A percentile compares a stretch with the other conserved stretches of the same genome.
Evolutionary conservation across 768 basidiomycete species (phyloP).

Genomic region (Tylopilus cervinicoccineus): DNA sequence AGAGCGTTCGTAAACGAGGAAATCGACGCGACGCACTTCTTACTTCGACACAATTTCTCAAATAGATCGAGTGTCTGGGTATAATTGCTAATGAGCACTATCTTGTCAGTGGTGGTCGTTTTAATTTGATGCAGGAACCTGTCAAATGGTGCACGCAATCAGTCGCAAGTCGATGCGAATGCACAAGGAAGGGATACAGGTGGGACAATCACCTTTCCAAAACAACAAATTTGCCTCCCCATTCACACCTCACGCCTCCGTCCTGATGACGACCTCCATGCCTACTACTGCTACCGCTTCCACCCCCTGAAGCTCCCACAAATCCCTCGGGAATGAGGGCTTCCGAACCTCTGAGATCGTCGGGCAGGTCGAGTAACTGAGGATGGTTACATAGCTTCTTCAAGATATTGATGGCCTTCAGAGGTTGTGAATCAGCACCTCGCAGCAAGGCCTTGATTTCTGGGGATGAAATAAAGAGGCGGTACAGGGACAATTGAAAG

Average conservation of each 20-base stretch:
- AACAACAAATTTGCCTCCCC: slow-evolving; percentile 90
- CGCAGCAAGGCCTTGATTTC: slow-evolving; percentile 88
- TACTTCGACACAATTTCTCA: slow-evolving; percentile 80
- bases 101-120: slow-evolving; percentile 86
- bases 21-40: slow-evolving; percentile 54
- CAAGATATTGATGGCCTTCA: slow-evolving; percentile 91
- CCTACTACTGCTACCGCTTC: slow-evolving; percentile 31
- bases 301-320: slow-evolving; percentile 40
- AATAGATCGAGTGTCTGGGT: slow-evolving; percentile 94
- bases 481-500: slow-evolving; percentile 82
- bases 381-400: slow-evolving; percentile 97
- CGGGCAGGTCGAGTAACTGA: slow-evolving; percentile 80
- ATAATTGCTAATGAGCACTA: slow-evolving; percentile 95
- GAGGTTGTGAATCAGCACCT: slow-evolving; percentile 85
- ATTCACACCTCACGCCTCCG: slow-evolving; percentile 60
- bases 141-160: not conserved
- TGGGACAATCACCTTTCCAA: slow-evolving; percentile 67
- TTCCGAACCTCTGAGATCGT: slow-evolving; percentile 80
- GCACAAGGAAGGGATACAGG: not conserved
- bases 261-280: slow-evolving; percentile 40
- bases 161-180: not conserved
- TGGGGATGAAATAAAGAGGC: slow-evolving; percentile 87
- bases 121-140: slow-evolving; percentile 85
- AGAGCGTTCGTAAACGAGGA: not conserved
- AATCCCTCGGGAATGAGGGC: slow-evolving; percentile 80